A percentile compares a stretch with the other conserved stretches of the same genome.
Conservation (phyloP, 2,329 filamentous ascomycete species). For the Hypoxylon sp. region DNA sequence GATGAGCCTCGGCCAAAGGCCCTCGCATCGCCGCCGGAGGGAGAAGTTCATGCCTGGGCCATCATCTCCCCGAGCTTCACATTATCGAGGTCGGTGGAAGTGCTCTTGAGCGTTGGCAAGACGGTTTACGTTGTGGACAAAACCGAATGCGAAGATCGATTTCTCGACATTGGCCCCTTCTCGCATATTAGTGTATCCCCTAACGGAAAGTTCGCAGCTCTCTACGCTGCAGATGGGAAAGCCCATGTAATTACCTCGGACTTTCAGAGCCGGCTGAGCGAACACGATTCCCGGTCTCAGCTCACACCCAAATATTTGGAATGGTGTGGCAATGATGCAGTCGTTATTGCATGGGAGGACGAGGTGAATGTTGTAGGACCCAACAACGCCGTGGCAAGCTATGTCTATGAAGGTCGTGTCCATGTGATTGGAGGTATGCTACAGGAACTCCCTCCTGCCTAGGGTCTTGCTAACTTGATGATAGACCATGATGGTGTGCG, state of each 20-base stretch:
- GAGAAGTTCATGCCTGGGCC: slow-evolving; percentile 88
- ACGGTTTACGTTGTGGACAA: slow-evolving; percentile 91
- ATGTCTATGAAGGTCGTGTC: slow-evolving; percentile 92
- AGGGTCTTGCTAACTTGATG: slow-evolving; percentile 37
- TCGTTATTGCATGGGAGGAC: slow-evolving; percentile 96
- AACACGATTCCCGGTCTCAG: slow-evolving; percentile 89
- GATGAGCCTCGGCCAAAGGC: slow-evolving; percentile 89
- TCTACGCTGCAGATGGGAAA: slow-evolving; percentile 88
- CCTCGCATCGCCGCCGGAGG: slow-evolving; percentile 82
- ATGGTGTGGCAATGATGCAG: slow-evolving; percentile 97
- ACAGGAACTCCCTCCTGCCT: background rate
- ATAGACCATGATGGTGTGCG: slow-evolving; percentile 85
- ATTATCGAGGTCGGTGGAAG: slow-evolving; percentile 92
- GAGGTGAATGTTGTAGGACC: slow-evolving; percentile 95
- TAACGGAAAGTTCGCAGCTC: slow-evolving; percentile 87
- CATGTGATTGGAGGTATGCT: slow-evolving; percentile 85
- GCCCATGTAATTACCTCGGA: slow-evolving; percentile 96
- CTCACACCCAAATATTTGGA: slow-evolving; percentile 89
- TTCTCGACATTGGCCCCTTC: slow-evolving; percentile 93
- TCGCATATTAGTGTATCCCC: slow-evolving; percentile 91
- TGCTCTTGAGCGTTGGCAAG: slow-evolving; percentile 84
- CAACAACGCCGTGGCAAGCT: slow-evolving; percentile 79
- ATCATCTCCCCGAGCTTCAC: slow-evolving; percentile 90
- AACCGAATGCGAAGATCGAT: slow-evolving; percentile 89
- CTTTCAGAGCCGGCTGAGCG: slow-evolving; percentile 91